Evolutionary conservation across 1,139 yeast genomes (phyloP).

Genomic region (Kodamaea sp.): DNA sequence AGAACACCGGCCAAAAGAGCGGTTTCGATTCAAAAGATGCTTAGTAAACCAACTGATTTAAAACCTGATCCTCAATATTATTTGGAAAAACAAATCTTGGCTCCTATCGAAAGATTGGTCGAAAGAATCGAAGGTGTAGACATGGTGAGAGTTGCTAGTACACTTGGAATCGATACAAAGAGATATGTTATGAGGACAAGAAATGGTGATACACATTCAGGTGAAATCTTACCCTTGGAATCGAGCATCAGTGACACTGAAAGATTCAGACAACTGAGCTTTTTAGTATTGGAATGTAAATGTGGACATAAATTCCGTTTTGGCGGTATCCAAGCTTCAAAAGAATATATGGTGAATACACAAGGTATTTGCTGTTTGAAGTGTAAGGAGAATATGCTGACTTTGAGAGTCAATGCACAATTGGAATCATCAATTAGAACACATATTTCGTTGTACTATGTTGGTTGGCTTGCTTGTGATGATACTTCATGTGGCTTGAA

Average conservation of each 20-base stretch:
- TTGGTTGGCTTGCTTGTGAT: constrained; percentile 82
- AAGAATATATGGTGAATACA: constrained; percentile 55
- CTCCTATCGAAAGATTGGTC: constrained; percentile 85
- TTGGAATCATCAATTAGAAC: constrained; percentile 66
- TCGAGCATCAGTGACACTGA: constrained; percentile 79
- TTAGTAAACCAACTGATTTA: constrained; percentile 47
- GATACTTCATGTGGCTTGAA: constrained; percentile 77
- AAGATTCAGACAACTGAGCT: constrained; percentile 66
- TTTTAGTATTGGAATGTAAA: constrained; percentile 55
- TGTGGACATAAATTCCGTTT: constrained; percentile 63
- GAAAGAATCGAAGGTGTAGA: constrained; percentile 88
- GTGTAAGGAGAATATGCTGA: constrained; percentile 52
- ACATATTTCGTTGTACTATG: constrained; percentile 73
- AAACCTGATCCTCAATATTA: constrained; percentile 77
- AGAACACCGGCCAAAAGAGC: constrained; percentile 69
- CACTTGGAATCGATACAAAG: constrained; percentile 73
- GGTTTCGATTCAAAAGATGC: constrained; percentile 68
- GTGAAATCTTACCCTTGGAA: constrained; percentile 72
- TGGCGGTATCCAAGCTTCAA: constrained; percentile 69
- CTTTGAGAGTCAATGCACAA: constrained; percentile 62
- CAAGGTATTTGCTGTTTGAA: constrained; percentile 68
- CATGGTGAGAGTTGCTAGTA: constrained; percentile 67
- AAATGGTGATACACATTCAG: constrained; percentile 25
- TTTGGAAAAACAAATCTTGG: constrained; percentile 82
- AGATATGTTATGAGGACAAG: constrained; percentile 51